Conservation (phyloP, 2,329 filamentous ascomycete species). For the Diaporthe sp. region DNA sequence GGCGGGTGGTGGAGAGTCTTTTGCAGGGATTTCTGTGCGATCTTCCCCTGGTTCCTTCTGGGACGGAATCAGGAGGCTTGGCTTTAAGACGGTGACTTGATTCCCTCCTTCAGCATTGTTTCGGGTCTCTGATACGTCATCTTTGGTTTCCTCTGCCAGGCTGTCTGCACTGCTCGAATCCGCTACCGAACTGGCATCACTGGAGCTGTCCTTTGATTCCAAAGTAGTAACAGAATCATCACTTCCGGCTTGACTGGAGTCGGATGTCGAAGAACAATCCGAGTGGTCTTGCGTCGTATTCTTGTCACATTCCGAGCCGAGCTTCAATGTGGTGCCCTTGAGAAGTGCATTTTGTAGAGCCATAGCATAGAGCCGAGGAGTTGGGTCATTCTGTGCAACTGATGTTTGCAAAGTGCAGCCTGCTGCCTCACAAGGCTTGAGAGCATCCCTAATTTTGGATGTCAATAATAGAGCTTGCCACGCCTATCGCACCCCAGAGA, state of each 20-base stretch:
- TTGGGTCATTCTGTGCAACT: neutral
- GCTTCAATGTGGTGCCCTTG: slow-evolving; percentile 12
- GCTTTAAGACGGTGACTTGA: neutral
- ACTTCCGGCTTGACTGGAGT: neutral
- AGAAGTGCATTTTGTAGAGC: slow-evolving; percentile 22
- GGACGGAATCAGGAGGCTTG: neutral
- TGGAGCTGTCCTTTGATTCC: neutral
- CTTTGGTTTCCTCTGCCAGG: neutral
- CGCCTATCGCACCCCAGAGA: no score
- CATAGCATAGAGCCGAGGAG: neutral
- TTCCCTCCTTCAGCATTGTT: neutral
- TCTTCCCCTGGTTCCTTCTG: neutral
- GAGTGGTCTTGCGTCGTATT: neutral
- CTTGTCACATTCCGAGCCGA: neutral
- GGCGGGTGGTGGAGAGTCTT: neutral
- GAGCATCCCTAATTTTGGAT: neutral
- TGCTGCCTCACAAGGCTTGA: slow-evolving; percentile 11
- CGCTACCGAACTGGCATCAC: neutral
- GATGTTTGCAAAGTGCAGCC: slow-evolving; percentile 23
- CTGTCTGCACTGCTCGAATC: neutral
- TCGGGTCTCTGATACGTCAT: neutral
- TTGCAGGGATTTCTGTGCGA: neutral
- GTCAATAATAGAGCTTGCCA: neutral
- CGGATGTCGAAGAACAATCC: slow-evolving; percentile 11
- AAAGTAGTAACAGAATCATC: neutral